Evolutionary conservation across 2,329 filamentous ascomycete genomes (phyloP).

Genomic region (Exophiala mesophila): DNA sequence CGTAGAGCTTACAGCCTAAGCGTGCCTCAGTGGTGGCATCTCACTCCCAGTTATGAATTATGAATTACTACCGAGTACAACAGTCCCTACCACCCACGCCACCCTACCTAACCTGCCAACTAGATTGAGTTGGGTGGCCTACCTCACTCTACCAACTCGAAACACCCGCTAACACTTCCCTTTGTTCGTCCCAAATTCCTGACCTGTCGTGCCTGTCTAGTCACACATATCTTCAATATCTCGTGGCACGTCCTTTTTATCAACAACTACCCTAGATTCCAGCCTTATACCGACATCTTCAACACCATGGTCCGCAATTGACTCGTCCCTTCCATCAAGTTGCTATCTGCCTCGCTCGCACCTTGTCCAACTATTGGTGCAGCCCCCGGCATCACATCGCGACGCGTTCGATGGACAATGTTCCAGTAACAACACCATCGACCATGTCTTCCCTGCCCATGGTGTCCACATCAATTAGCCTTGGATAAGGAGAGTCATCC

Average conservation of each 20-base stretch:
- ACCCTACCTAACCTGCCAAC: no score
- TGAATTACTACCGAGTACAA: no score
- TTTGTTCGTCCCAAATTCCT: conserved; percentile 2
- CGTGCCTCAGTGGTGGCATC: no score
- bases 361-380: no score
- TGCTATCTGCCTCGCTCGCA: no score
- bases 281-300: neutral
- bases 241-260: neutral
- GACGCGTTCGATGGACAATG: conserved; percentile 17
- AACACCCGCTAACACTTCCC: no score
- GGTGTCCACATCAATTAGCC: conserved; percentile 1
- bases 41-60: no score
- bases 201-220: neutral
- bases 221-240: neutral
- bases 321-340: neutral
- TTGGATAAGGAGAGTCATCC: neutral
- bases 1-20: no score
- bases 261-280: neutral
- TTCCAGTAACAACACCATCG: conserved; percentile 8
- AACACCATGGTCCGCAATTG: neutral
- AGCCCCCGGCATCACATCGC: conserved; percentile 5
- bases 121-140: no score
- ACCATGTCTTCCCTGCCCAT: conserved; percentile 9
- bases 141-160: no score
- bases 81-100: no score